Base-by-base conservation (phyloP, 805 yeast species). In the Lachancea fermentati region DNA sequence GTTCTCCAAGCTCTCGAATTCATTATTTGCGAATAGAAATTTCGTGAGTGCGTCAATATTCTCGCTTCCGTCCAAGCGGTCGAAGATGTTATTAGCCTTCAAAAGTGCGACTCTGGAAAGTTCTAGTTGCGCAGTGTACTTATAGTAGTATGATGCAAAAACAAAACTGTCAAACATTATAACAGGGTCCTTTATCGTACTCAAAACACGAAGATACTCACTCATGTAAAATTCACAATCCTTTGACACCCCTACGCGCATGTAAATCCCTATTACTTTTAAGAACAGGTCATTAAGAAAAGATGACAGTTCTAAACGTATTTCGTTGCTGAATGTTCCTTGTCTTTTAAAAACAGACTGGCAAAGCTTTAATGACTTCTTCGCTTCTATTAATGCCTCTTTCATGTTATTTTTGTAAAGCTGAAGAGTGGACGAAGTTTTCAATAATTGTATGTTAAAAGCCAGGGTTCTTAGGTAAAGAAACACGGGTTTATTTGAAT, bases 221-320 rank as follows among this genome's bases (percentile, higher is more conserved):
- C 64, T 63, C 3, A 70, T 47, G 57, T 72, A 81, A 52, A 68
- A 78, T 2, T 71, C 69, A 34, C 79, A 69, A 41, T 82, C 87
- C 46, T 75, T 76, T 0, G 78, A 62, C 2, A 79, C 52, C 0
- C 89, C 88, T 29, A 76, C 52, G 28, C 68, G 71, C 12, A 67
- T 58, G 39, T 69, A 65, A 0, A 65, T 50, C 3, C 64, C 55
- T 16, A 78, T 59, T 18, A 76, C 57, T 2, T 42, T 40, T 5
- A 60, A 56, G 47, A 75, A 76, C 2, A 73, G 48, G 4, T 56
- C 50, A 9, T 67, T 51, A 25, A 78, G 52, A 11, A 55, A 46
- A 1, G 42, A 43, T 0, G 71, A 55, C 2, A 75, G 55, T 18
- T 55, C 57, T 60, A 72, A 60, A 45, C 68, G 70, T 3, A 66